These are phyloP conservation scores for Plectranthus barbatus DNA, from an alignment of 257 asterid species.

Conservation along the genomic window DNA sequence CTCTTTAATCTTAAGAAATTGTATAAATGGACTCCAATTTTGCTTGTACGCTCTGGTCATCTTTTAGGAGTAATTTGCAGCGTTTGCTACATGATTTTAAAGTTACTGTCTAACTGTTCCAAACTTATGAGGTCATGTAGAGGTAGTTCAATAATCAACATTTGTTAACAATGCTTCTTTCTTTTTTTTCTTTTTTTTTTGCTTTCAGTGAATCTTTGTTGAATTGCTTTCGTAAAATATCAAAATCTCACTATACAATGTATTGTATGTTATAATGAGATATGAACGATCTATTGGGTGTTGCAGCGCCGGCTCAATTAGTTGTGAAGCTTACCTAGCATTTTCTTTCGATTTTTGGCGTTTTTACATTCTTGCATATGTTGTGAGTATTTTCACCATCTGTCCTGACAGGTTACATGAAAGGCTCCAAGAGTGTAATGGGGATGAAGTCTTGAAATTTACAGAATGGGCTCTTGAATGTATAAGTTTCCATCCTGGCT, in stretches of 20 bases:
- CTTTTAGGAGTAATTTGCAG: neutral
- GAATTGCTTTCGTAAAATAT: neutral
- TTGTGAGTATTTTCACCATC: conserved; percentile 14
- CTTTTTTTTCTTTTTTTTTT: too few relatives aligned
- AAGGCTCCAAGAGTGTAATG: conserved; percentile 91
- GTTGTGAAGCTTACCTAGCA: conserved; percentile 4
- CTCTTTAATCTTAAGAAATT: conserved; percentile 1
- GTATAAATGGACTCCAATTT: neutral
- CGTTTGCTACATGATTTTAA: neutral
- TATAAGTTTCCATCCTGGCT: conserved; percentile 93
- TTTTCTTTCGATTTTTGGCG: neutral
- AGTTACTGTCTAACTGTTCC: neutral
- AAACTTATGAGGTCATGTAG: neutral
- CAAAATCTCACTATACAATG: neutral
- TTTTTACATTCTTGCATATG: neutral
- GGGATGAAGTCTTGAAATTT: conserved; percentile 86
- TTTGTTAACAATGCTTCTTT: neutral
- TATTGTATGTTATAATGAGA: neutral
- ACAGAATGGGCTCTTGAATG: conserved; percentile 99
- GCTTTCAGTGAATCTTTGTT: neutral
- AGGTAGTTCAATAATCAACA: neutral
- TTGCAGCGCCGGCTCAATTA: conserved; percentile 2
- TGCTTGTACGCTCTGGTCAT: neutral
- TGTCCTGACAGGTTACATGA: conserved; percentile 67
- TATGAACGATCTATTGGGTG: conserved; percentile 4